Percentiles rank a stretch among this genome's conserved stretches.
Evolutionary conservation across 2,329 filamentous ascomycete species (phyloP).

Genomic region (Claviceps paspali): DNA sequence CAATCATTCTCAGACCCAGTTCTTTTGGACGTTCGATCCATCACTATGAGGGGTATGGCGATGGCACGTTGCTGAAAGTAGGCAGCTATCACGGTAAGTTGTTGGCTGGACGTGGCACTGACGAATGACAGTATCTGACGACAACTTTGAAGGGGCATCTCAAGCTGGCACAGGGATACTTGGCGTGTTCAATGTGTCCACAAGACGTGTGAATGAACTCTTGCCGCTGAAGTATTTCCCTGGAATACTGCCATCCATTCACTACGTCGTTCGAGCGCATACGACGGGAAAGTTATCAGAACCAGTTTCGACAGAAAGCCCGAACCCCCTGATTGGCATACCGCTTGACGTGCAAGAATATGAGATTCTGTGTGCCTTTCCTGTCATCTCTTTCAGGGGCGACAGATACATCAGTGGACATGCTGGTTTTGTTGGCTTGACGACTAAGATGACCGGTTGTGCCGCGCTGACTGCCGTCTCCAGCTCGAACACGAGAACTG

Average conservation of each 20-base stretch:
- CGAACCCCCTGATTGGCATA: conserved; percentile 40
- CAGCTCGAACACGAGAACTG: conserved; percentile 37
- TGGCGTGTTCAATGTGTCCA: conserved; percentile 70
- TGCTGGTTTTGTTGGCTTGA: conserved; percentile 59
- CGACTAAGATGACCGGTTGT: conserved; percentile 81
- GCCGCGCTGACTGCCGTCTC: conserved; percentile 57
- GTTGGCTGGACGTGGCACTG: neutral
- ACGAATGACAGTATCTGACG: neutral
- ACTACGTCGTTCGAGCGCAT: conserved; percentile 64
- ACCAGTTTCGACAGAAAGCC: conserved; percentile 28
- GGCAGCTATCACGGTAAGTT: conserved; percentile 56
- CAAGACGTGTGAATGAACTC: conserved; percentile 48
- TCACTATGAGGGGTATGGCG: conserved; percentile 62
- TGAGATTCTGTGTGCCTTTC: conserved; percentile 68
- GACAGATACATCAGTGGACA: conserved; percentile 21
- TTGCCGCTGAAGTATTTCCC: conserved; percentile 59
- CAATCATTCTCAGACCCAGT: conserved; percentile 68
- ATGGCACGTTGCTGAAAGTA: conserved; percentile 59
- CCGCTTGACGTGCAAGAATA: conserved; percentile 52
- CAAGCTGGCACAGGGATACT: conserved; percentile 61
- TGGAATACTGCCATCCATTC: conserved; percentile 39
- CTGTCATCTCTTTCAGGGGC: conserved; percentile 42
- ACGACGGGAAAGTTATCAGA: conserved; percentile 45
- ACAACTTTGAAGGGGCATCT: conserved; percentile 23
- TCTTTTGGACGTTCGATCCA: conserved; percentile 56